Evolutionary conservation across 257 asterid species (phyloP), one percentile per base, ranked within the genome.

Genomic region (Mitragyna speciosa): DNA sequence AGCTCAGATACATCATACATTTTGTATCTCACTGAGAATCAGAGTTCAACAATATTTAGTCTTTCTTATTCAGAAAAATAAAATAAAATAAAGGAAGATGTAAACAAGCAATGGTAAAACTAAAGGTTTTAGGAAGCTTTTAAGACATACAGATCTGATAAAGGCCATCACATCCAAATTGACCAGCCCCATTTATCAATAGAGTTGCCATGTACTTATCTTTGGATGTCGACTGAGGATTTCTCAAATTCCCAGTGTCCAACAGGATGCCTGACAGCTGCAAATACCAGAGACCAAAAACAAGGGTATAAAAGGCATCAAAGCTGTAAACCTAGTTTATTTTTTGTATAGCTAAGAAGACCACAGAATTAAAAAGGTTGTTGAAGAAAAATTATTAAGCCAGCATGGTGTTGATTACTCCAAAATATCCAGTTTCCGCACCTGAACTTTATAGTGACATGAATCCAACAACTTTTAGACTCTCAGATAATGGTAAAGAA

Each of bases 221-320:
- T 87, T 89, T 91, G 36, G 92, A 83, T 30, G 95, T 88, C 80
- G 91, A 85, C 10, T 78, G 75, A 45, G 90, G 76, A 77, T 70
- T 89, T 49, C 89, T 81, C 79, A 94, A 86, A 82, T 94, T 91
- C 87, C 86, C 96, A 71, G 96, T 92, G 78, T 92, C 98, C 86
- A 88, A 11, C 41, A 92, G 96, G 82, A 94, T 94, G 58, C 98
- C 98, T 43, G 93, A 92, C 78, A 94, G 85, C 98, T 93, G 91
- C 83, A 71, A 41, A 75, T 51, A n/a, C 19, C 12, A 7, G 49
- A 48, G 61, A 49, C 22, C 48, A 20, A 45, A 36, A 69, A 65
- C 17, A 76, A n/a, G 69, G 15, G 2, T 16, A 6, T 19, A 30
- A 45, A 17, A 75, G 54, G 49, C 70, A 31, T 36, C 45, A 73